Evolutionary conservation across 148 eudicot species (phyloP), one percentile per base, ranked within the genome.

Genomic region (Cornus suecica): DNA sequence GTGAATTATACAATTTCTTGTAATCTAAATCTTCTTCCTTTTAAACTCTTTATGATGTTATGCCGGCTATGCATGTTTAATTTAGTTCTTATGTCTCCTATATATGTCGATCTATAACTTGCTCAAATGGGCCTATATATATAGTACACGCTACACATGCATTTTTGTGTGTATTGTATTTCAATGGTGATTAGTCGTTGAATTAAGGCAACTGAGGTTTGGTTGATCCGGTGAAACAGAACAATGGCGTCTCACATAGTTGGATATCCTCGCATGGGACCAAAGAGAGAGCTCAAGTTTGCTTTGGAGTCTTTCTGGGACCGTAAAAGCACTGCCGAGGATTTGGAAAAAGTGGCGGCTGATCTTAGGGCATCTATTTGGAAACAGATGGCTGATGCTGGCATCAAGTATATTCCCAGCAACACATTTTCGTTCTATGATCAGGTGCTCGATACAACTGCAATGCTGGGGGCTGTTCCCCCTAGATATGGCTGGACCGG

Each of bases 271-370:
- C 94, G 94, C 65, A 88, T 92, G 91, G 97, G 97, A 77, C 92
- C 97, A 7, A 92, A 92, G 87, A 90, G 97, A 85, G 97, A 92
- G 89, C 92, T 90, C 80, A 92, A 92, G 83, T 92, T 92, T 54
- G 94, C 97, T 48, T 80, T 92, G 41, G 97, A 90, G 70, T 90
- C 94, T 25, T 92, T 92, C 91, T 92, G 97, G 97, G 97, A 92
- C 78, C 84, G 86, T 0, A 92, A 92, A 83, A 90, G 85, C 86
- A 90, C 83, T 61, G 97, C 97, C 16, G 94, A 90, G 66, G 94
- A 92, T 71, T 83, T 92, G 87, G 84, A 90, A 74, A 90, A 87
- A 79, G 97, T 92, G 74, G 74, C 97, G 1, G 85, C 90, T 51
- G 92, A 87, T 76, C 88, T 92, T 56, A 85, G 94, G 64, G 78